Evolutionary conservation across 2,329 filamentous ascomycete species (phyloP).

Genomic region (Aspergillus sp.): DNA sequence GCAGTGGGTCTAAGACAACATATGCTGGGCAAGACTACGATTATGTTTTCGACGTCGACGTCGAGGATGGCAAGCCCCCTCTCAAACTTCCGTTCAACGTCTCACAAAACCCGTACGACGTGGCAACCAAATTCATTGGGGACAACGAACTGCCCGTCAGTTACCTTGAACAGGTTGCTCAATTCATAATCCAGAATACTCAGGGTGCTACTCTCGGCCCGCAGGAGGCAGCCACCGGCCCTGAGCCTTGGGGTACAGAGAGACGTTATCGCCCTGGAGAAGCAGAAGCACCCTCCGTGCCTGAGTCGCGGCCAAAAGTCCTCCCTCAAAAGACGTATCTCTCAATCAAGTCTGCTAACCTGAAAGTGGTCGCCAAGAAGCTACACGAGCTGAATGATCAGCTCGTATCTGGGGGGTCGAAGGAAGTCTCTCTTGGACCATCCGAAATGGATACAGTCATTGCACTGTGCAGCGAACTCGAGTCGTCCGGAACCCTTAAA

Average conservation of each 20-base stretch:
- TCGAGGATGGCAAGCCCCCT: constrained; percentile 86
- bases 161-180: constrained; percentile 85
- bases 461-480: constrained; percentile 57
- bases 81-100: constrained; percentile 92
- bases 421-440: constrained; percentile 67
- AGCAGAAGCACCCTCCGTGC: constrained; percentile 33
- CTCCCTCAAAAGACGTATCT: constrained; percentile 77
- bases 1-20: constrained; percentile 68
- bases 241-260: constrained; percentile 73
- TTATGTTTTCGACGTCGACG: constrained; percentile 93
- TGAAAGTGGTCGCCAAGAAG: constrained; percentile 66
- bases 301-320: constrained; percentile 48
- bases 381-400: constrained; percentile 63
- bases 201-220: constrained; percentile 74
- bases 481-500: constrained; percentile 33
- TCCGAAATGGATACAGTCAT: constrained; percentile 60
- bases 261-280: constrained; percentile 72
- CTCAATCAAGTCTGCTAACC: constrained; percentile 66
- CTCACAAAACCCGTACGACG: constrained; percentile 86
- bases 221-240: constrained; percentile 42
- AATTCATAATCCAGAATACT: constrained; percentile 87
- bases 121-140: constrained; percentile 81
- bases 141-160: constrained; percentile 80
- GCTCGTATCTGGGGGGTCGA: constrained; percentile 63
- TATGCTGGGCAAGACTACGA: constrained; percentile 87